phyloP scores from a whole-genome alignment of 495 filamentous ascomycete species.

The Evernia prunastri region DNA sequence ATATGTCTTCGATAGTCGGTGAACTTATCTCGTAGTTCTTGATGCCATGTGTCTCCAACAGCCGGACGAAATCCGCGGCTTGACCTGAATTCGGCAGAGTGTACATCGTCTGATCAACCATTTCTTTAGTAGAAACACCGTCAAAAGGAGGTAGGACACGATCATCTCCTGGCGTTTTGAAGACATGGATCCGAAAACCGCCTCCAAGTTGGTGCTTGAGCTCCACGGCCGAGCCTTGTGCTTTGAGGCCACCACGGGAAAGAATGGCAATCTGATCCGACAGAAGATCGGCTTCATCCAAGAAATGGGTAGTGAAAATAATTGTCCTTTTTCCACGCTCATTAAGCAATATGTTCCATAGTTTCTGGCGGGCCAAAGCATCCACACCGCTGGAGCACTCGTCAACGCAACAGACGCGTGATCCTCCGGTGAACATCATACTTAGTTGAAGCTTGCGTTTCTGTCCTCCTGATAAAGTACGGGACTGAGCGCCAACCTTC shows the following conservation, averaged over 20 bases:
- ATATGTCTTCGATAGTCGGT: slow-evolving; percentile 83
- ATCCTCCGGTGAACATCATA: slow-evolving; percentile 90
- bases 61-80: slow-evolving; percentile 58
- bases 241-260: slow-evolving; percentile 63
- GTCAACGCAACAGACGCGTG: slow-evolving; percentile 78
- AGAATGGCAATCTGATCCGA: slow-evolving; percentile 74
- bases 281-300: slow-evolving; percentile 71
- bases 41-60: slow-evolving; percentile 55
- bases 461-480: slow-evolving; percentile 77
- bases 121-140: slow-evolving; percentile 48
- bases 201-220: slow-evolving; percentile 63
- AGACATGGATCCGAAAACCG: slow-evolving; percentile 71
- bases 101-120: slow-evolving; percentile 65
- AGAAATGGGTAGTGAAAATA: slow-evolving; percentile 77
- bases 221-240: slow-evolving; percentile 69
- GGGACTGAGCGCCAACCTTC: slow-evolving; percentile 59
- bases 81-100: slow-evolving; percentile 54
- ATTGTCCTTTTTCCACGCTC: slow-evolving; percentile 73
- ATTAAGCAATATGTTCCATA: slow-evolving; percentile 82
- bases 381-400: slow-evolving; percentile 81
- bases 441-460: slow-evolving; percentile 85
- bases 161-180: slow-evolving; percentile 40
- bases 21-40: slow-evolving; percentile 70
- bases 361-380: slow-evolving; percentile 70
- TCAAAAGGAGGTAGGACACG: slow-evolving; percentile 46